Base-by-base conservation (phyloP, 225 moss, liverwort and hornwort species). In the Bryoerythrophyllum caledonicum region DNA sequence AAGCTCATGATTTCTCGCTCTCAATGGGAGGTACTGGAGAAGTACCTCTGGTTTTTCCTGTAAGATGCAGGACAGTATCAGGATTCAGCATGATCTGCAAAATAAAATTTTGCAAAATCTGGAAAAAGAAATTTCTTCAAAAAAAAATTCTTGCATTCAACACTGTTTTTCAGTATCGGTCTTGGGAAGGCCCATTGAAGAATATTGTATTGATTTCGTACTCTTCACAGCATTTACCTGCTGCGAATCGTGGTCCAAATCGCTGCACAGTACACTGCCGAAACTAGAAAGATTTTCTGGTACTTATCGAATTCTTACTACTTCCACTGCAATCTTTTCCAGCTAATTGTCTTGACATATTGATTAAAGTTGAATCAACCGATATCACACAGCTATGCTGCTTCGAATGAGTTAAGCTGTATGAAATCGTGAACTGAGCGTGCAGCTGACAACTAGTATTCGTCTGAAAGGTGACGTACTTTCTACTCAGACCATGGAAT, bases 61-160 rank as follows among this genome's bases (percentile, higher is more conserved):
- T 35, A 35, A 67, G 71, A 65, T 59, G 60, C 66, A 79, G 44
- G 73, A 64, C 73, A 69, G 64, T 41, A 59, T 64, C 68, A 63
- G 32, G 65, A 76, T 51, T 67, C 71, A 21, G 57, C 57, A 10
- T 60, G 44, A 60, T 60, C 46, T 72, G 46, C 34, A 51, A 21
- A 34, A 73, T 32, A 27, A 48, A 61, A 61, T 61, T 60, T n/a
- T 44, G 30, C 43, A 60, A 28, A 46, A 72, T 46, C 30, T 60
- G 12, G 41, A 41, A 27, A 43, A 4, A 27, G 43, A 40, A 57
- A 19, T 11, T 41, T 58, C 7, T 7, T 20, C 10, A 8, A 15
- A 57, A 21, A 28, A 7, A 21, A 2, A 15, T 44, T n/a, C n/a
- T n/a, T n/a, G 9, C 30, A 5, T 19, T 35, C 7, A n/a, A 15